A percentile compares a stretch with the other conserved stretches of the same genome.
phyloP scores from a whole-genome alignment of 139 green algal genomes.

The Micractinium sp. region DNA sequence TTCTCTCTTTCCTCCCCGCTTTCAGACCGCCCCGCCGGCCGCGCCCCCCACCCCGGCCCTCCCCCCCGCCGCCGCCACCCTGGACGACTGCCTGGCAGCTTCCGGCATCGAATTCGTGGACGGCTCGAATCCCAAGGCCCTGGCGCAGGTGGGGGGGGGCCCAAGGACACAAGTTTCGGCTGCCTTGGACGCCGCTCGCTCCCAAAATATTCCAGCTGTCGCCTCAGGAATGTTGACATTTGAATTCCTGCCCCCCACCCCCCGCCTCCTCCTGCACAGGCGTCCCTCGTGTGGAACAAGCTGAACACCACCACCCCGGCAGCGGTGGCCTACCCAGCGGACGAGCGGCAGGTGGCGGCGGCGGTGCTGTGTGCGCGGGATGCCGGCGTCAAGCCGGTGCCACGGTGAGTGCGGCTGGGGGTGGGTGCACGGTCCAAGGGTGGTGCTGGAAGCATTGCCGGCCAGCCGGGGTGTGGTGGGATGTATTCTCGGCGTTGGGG shows the following conservation, averaged over 20 bases:
- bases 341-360: background rate
- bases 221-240: no score
- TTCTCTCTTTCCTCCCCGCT: background rate
- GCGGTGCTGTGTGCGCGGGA: slow-evolving; percentile 7
- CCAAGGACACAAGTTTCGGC: no score
- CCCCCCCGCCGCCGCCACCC: no score
- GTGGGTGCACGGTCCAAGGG: no score
- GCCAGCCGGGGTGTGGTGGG: background rate
- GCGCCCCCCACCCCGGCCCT: background rate
- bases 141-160: background rate
- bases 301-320: slow-evolving; percentile 8
- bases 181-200: no score
- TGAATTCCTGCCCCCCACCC: no score
- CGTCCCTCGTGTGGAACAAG: slow-evolving; percentile 17
- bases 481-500: no score
- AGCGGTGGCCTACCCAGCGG: background rate
- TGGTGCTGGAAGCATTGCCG: no score
- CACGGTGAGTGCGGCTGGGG: background rate
- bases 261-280: background rate
- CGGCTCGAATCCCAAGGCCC: background rate
- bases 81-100: background rate
- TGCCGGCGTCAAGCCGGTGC: slow-evolving; percentile 4
- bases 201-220: no score
- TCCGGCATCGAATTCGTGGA: background rate
- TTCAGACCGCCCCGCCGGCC: background rate